Evolutionary conservation across 305 asterid species (phyloP).

Genomic region (Solanum chacoense): DNA sequence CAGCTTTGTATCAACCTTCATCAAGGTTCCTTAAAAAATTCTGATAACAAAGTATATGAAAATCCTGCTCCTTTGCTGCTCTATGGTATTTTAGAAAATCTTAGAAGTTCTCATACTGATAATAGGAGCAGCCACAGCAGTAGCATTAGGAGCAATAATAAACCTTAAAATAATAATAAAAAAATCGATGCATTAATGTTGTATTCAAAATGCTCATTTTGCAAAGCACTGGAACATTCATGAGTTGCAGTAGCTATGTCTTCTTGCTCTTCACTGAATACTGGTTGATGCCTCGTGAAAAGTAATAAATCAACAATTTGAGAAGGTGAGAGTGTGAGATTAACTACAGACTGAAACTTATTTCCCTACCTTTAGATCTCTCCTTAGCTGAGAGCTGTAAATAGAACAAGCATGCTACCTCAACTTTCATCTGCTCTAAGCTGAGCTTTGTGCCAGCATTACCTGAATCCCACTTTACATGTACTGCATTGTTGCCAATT

Average conservation of each 20-base stretch:
- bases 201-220: not conserved
- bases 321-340: not conserved
- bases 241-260: not conserved
- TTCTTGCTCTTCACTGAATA: not conserved
- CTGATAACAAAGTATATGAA: not conserved
- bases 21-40: not conserved
- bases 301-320: not conserved
- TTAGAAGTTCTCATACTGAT: not conserved
- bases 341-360: not conserved
- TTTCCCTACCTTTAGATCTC: conserved; percentile 59
- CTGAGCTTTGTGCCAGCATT: conserved; percentile 32
- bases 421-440: conserved; percentile 67
- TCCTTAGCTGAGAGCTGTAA: conserved; percentile 53
- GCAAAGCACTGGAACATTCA: not conserved
- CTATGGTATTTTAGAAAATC: not conserved
- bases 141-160: not conserved
- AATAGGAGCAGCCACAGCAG: not conserved
- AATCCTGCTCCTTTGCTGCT: not conserved
- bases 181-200: not conserved
- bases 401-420: conserved; percentile 80
- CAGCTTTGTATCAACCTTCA: not conserved
- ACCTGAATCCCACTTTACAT: conserved; percentile 36
- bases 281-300: not conserved
- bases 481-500: conserved; percentile 46
- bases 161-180: not conserved